phyloP scores from a whole-genome alignment of 345 rosid species.

The Raphanus raphanistrum region DNA sequence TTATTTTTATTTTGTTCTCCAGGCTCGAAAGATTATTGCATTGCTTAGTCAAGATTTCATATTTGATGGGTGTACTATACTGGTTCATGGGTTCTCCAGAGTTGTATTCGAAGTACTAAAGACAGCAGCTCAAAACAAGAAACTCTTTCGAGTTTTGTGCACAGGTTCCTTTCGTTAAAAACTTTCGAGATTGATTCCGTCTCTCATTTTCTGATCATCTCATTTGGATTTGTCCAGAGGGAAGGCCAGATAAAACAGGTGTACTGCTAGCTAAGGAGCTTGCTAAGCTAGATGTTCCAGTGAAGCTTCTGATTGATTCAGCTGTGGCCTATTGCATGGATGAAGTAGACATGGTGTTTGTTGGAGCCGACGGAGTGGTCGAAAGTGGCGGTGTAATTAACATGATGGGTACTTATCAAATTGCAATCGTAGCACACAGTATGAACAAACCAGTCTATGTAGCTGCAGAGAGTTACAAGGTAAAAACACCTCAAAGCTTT shows the following conservation, averaged over 20 bases:
- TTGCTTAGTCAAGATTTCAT: conserved; percentile 94
- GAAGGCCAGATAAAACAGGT: conserved; percentile 93
- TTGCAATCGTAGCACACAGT: conserved; percentile 78
- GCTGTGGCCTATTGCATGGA: conserved; percentile 95
- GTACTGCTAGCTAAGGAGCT: conserved; percentile 78
- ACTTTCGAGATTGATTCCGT: conserved; percentile 25
- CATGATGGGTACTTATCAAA: conserved; percentile 96
- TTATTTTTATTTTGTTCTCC: not conserved
- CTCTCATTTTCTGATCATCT: not conserved
- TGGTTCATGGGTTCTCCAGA: conserved; percentile 95
- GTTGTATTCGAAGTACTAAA: conserved; percentile 81
- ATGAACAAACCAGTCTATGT: conserved; percentile 94
- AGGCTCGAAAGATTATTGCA: conserved; percentile 88
- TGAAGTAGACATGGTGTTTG: conserved; percentile 93
- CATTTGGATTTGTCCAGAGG: conserved; percentile 47
- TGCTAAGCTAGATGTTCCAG: conserved; percentile 89
- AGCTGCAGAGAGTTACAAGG: conserved; percentile 99
- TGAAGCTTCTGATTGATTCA: conserved; percentile 85
- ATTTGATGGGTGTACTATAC: conserved; percentile 82
- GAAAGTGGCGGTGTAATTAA: conserved; percentile 97
- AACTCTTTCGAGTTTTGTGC: conserved; percentile 84
- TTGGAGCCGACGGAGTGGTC: conserved; percentile 93
- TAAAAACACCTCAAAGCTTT: conserved; percentile 30
- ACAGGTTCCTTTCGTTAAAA: conserved; percentile 50
- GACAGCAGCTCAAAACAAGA: conserved; percentile 76